Base-by-base conservation (phyloP, 2,329 filamentous ascomycete genomes). In the Epichloe brachyelytri region DNA sequence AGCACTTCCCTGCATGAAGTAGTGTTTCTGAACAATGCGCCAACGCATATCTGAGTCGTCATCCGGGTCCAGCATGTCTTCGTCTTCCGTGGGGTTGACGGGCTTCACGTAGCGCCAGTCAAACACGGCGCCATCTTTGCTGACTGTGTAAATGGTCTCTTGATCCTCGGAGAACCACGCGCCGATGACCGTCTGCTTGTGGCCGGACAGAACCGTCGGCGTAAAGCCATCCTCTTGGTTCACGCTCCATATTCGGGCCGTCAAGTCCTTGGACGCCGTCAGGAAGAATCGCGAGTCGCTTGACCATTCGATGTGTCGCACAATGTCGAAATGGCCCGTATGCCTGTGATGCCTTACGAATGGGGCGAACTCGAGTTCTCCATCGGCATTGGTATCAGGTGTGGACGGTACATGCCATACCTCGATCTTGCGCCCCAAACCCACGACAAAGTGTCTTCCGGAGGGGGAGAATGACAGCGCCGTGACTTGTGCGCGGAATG, bases 91-190 rank as follows among this genome's bases (percentile, higher is more conserved):
- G 39, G 75, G 72, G 65, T 62, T 74, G 66, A 68, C 79, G 70
- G 62, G 79, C 72, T 62, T 81, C 63, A 81, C 78, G 67, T 93
- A 98, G 63, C 87, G 83, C 93, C 93, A 98, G 56, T 86, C 80
- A 62, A 97, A 97, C 0, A 97, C 77, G 3, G 93, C 90, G n/a
- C 93, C 94, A 66, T 98, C 94, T 66, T 94, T 94, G 69, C 91
- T 96, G 56, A 95, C 82, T 0, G 93, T 97, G 65, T 93, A 98
- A 50, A 98, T 95, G 46, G 81, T 88, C 69, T 98, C 94, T 65
- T 98, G 93, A 59, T 95, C 83, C 55, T 85, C 83, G 0, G 90
- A 94, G 64, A 98, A 98, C 82, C 89, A 98, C n/a, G 90, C 90
- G n/a, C 85, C 88, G 50, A 94, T 77, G 3, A 98, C 86, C 15